Conservation (phyloP, 2,329 filamentous ascomycete genomes). For the Fusarium paranaense region DNA sequence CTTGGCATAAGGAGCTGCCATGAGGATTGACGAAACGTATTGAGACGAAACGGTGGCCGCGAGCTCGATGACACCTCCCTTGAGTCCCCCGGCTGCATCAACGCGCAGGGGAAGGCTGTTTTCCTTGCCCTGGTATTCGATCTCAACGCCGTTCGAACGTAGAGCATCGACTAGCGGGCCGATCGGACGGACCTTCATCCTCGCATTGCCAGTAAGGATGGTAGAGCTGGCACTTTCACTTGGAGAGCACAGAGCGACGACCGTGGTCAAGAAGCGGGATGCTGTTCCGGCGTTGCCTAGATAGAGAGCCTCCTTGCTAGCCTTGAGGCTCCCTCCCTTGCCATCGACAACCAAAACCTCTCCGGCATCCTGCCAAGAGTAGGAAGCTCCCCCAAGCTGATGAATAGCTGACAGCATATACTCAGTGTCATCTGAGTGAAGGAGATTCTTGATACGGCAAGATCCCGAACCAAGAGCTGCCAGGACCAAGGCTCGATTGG, state of each 20-base stretch:
- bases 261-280: constrained; percentile 92
- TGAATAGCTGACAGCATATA: constrained; percentile 96
- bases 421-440: constrained; percentile 97
- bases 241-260: constrained; percentile 84
- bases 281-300: constrained; percentile 97
- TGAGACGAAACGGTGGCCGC: constrained; percentile 98
- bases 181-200: constrained; percentile 97
- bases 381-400: constrained; percentile 86
- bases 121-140: constrained; percentile 87
- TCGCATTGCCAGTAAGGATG: constrained; percentile 89
- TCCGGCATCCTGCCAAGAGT: constrained; percentile 95
- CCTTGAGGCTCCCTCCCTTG: constrained; percentile 86
- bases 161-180: constrained; percentile 93
- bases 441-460: constrained; percentile 89
- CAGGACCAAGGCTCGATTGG: constrained; percentile 93
- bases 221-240: constrained; percentile 71
- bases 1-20: constrained; percentile 97
- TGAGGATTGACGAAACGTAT: constrained; percentile 95
- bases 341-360: constrained; percentile 89
- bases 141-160: constrained; percentile 84
- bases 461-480: constrained; percentile 89
- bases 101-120: constrained; percentile 88
- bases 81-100: constrained; percentile 83
- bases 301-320: constrained; percentile 83
- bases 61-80: constrained; percentile 88